Evolutionary conservation across 352 stramenopile genomes (phyloP).

Genomic region (Globisporangium heterothallicum): DNA sequence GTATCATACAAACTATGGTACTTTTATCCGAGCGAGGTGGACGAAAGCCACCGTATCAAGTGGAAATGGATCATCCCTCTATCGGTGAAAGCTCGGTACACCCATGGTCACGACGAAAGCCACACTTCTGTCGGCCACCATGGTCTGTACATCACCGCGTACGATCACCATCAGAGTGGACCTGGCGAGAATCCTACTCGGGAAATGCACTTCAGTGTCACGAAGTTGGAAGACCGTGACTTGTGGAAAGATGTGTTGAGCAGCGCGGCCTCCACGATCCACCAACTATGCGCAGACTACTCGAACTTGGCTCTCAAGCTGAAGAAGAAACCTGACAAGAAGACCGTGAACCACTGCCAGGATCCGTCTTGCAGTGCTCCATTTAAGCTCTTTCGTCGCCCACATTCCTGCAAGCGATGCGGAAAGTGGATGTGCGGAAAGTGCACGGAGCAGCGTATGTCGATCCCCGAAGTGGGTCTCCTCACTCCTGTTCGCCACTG

Average conservation of each 20-base stretch:
- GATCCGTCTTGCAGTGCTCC: constrained; percentile 51
- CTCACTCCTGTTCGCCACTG: constrained; percentile 79
- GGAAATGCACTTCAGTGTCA: constrained; percentile 82
- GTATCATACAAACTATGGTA: constrained; percentile 87
- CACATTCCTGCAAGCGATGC: constrained; percentile 81
- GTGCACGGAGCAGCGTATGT: constrained; percentile 72
- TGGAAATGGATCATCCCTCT: constrained; percentile 87
- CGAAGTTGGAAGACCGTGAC: constrained; percentile 79
- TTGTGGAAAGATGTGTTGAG: constrained; percentile 73
- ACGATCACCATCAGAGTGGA: constrained; percentile 64
- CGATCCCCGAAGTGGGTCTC: constrained; percentile 76
- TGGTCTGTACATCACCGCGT: constrained; percentile 74
- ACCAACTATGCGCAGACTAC: constrained; percentile 67
- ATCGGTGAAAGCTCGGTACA: constrained; percentile 67
- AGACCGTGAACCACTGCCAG: constrained; percentile 74
- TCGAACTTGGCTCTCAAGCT: constrained; percentile 51
- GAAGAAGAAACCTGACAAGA: constrained; percentile 82
- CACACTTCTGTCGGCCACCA: constrained; percentile 81
- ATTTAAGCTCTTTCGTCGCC: constrained; percentile 82
- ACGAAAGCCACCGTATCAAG: constrained; percentile 73
- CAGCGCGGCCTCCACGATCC: constrained; percentile 50
- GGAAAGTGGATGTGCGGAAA: constrained; percentile 84
- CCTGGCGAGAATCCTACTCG: constrained; percentile 46
- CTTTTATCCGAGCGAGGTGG: constrained; percentile 83
- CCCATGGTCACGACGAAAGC: constrained; percentile 79